Evolutionary conservation across 257 asterid genomes (phyloP).

Genomic region (Henckelia pumila): DNA sequence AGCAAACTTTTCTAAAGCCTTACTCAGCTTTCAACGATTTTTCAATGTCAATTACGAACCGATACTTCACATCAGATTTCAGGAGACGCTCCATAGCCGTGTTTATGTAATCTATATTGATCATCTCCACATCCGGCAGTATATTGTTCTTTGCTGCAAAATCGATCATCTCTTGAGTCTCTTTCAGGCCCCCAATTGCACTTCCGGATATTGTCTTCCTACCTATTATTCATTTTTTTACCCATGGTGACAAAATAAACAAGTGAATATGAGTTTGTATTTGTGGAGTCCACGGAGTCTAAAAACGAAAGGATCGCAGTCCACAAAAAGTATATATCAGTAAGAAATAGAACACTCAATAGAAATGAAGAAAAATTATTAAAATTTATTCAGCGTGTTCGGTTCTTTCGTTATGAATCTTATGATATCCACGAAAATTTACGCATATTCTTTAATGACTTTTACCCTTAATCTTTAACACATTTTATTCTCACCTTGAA

Average conservation of each 20-base stretch:
- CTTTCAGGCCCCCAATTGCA: neutral
- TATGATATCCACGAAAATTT: neutral
- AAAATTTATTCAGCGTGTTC: too few species aligned
- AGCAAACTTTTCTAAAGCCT: too few species aligned
- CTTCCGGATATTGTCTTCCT: neutral
- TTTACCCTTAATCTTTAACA: neutral
- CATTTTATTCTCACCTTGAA: neutral
- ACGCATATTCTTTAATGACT: too few species aligned
- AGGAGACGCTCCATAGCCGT: slow-evolving; percentile 1
- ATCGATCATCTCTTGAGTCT: neutral
- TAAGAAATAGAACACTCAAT: too few species aligned
- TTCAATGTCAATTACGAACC: neutral
- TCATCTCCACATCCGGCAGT: neutral
- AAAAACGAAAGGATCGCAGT: too few species aligned
- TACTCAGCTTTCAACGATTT: neutral
- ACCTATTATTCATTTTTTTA: neutral
- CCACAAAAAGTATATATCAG: too few species aligned
- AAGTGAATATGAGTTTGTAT: too few species aligned
- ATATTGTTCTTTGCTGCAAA: neutral
- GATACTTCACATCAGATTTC: neutral
- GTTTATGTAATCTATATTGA: neutral
- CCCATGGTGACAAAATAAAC: too few species aligned
- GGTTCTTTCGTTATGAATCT: too few species aligned
- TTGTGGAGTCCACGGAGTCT: too few species aligned
- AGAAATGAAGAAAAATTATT: too few species aligned